Base-by-base conservation (phyloP, 805 yeast genomes). In the Ogataea allantospora region DNA sequence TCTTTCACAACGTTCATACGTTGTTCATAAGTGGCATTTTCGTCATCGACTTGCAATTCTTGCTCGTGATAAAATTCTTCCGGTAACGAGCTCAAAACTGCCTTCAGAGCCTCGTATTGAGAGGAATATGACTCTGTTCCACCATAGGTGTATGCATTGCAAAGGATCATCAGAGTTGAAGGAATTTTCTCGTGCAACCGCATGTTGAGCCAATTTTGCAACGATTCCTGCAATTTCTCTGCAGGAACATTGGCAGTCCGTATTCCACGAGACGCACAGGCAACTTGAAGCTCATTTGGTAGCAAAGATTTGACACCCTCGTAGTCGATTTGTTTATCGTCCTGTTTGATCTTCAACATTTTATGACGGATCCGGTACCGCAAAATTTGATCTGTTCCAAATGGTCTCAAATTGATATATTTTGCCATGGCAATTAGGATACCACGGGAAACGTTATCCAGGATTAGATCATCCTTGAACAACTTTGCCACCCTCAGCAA, bases 11-110 rank as follows among this genome's bases (percentile, higher is more conserved):
- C 82, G 48, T 80, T 82, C 47, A 84, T 66, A 52, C 82, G 79
- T 60, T 81, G 83, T 58, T 80, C 75, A 58, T 81, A 75, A 35
- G 87, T 77, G 28, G 81, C 81, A 32, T 69, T 63, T 23, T 70
- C 82, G 42, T 78, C 78, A 33, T 77, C 78, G 48, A 89, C 86
- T 58, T 88, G 91, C 47, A 88, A 78, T 65, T 88, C 95, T 51
- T 95, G 93, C 59, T 88, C 96, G 62, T 91, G 96, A 65, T 86
- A 91, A 49, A 91, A 82, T 67, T 91, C 97, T 55, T 88, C 95
- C 11, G 99, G 99, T 57, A 91, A 77, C 9, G 96, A 84, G 42
- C 84, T 77, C 54, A 91, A 71, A 7, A 91, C 97, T 14, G 95
- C 88, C 56, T 83, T 77, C 43, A 91, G 70, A 2, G 96, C 95